Evolutionary conservation across 306 rosid species (phyloP), one percentile per base, ranked within the genome.

Genomic region (Carpinus fangiana): DNA sequence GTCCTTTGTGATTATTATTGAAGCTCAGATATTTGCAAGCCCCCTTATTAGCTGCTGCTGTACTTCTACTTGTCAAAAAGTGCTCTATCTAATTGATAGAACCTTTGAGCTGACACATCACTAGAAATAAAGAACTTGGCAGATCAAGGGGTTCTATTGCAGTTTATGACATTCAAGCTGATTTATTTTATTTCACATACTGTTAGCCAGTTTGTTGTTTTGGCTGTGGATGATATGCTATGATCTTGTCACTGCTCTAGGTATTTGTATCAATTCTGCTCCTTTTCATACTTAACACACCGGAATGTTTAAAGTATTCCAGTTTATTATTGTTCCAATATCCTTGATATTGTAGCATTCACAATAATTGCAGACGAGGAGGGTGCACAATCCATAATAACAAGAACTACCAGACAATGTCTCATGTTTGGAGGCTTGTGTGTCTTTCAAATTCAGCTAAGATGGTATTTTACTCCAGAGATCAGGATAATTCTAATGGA

Each of bases 301-400:
- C 28, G 2, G 11, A 55, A 78, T 52, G 51, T 69, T 20, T 78
- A 1, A 2, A 21, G 7, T 57, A 36, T 36, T 17, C 12, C 64
- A 51, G 18, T 16, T 60, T 20, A 3, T 64, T 76, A 2, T 16
- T 51, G 8, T 73, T 31, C 50, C 31, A 38, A 57, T 52, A 34
- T 20, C 47, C 78, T 57, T 81, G 61, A 76, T 61, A 64, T 81
- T 56, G 48, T 76, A 72, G 67, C 46, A 72, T 66, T 78, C 83
- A 74, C 78, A 77, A 74, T 57, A 71, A 79, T 84, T 75, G 82
- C 91, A 94, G 94, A 82, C 76, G 79, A 64, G 88, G 79, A 74
- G 56, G 73, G 21, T 76, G 78, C 79, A 43, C 85, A 52, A 18
- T 80, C 52, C 87, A 75, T 79, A 68, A 61, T 75, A 73, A 81